phyloP scores from a whole-genome alignment of 1,139 yeast genomes.

The Lodderomyces orthopsilosis region DNA sequence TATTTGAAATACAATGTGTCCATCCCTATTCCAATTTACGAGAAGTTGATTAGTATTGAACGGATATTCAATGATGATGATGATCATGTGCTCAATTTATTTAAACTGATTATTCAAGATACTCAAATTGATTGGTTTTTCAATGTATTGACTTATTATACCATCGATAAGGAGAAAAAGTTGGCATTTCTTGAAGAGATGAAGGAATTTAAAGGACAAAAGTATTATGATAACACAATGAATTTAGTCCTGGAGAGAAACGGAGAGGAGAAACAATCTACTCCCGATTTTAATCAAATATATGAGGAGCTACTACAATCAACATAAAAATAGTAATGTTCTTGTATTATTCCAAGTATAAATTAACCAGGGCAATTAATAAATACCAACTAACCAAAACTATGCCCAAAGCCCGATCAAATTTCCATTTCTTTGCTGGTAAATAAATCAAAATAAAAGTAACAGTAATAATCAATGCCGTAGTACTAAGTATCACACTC shows the following conservation, averaged over 20 bases:
- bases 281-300: background rate
- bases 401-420: constrained; percentile 31
- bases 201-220: constrained; percentile 6
- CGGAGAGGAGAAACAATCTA: background rate
- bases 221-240: constrained; percentile 3
- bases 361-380: constrained; percentile 18
- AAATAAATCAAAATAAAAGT: constrained; percentile 26
- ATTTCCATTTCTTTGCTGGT: constrained; percentile 34
- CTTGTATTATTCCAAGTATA: constrained; percentile 13
- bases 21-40: constrained; percentile 33
- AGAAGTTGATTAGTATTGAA: constrained; percentile 39
- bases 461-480: constrained; percentile 26
- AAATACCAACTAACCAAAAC: constrained; percentile 23
- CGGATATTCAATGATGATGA: constrained; percentile 24
- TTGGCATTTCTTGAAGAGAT: constrained; percentile 14
- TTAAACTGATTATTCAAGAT: constrained; percentile 23
- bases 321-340: no score
- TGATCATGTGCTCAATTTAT: constrained; percentile 24
- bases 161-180: constrained; percentile 14
- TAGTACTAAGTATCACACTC: constrained; percentile 26
- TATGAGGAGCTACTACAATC: background rate
- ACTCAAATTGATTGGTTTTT: constrained; percentile 26
- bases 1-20: constrained; percentile 27
- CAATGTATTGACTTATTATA: constrained; percentile 17
- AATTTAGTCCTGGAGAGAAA: background rate